Percentiles rank a stretch among this genome's conserved stretches.
These are phyloP conservation scores for Tilletia horrida DNA, from an alignment of 1,284 basidiomycete genomes.

Conservation along the genomic window DNA sequence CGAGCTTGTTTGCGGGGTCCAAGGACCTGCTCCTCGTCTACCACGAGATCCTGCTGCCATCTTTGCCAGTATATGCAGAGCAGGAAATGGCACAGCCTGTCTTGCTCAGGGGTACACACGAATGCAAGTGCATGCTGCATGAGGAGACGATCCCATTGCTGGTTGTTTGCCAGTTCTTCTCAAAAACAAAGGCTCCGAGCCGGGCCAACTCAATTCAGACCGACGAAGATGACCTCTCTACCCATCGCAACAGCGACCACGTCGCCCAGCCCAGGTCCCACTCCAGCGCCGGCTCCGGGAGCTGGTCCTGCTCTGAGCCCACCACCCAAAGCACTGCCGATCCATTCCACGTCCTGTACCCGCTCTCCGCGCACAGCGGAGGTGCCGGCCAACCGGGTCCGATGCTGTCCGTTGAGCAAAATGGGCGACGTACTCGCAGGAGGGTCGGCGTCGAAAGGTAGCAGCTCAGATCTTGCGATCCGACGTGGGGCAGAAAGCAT, in stretches of 20 bases:
- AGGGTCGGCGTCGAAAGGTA: background rate
- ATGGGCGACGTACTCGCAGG: background rate
- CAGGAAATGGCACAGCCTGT: too few relatives aligned
- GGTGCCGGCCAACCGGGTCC: background rate
- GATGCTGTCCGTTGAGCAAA: background rate
- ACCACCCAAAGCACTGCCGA: background rate
- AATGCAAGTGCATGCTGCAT: too few relatives aligned
- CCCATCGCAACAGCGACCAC: slow-evolving; percentile 4
- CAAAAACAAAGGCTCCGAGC: too few relatives aligned
- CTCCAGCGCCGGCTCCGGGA: background rate
- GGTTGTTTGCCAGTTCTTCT: too few relatives aligned
- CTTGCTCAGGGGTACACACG: too few relatives aligned
- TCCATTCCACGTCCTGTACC: background rate
- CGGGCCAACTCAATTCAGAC: background rate
- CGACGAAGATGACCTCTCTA: slow-evolving; percentile 3
- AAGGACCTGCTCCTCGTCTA: too few relatives aligned
- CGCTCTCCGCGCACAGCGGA: background rate
- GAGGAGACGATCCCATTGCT: too few relatives aligned
- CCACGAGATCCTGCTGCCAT: too few relatives aligned
- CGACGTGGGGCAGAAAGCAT: background rate
- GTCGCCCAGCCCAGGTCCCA: background rate
- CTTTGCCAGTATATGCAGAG: too few relatives aligned
- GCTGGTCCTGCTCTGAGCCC: background rate
- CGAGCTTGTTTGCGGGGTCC: too few relatives aligned
- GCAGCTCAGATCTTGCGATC: background rate